Conservation (phyloP, 2,329 filamentous ascomycete genomes). For the Nannizziopsis arthrosporioides region DNA sequence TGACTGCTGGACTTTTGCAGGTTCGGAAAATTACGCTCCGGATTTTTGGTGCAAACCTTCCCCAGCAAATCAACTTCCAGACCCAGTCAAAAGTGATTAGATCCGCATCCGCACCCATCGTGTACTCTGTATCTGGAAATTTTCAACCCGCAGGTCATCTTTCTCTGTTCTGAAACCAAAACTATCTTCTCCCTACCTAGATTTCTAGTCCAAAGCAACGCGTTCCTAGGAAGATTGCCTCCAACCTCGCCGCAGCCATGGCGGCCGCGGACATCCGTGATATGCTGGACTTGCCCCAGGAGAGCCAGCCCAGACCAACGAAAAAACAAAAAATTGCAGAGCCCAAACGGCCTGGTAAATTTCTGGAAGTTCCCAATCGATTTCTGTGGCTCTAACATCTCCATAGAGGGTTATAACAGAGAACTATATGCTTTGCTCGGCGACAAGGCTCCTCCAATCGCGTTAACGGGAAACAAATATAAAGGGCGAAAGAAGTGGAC, state of each 20-base stretch:
- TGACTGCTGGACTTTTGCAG: not conserved
- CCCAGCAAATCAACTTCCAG: no score
- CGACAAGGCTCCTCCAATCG: constrained; percentile 42
- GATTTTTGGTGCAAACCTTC: no score
- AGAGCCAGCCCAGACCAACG: constrained; percentile 43
- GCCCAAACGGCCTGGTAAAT: constrained; percentile 42
- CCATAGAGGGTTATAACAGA: constrained; percentile 38
- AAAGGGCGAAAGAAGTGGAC: constrained; percentile 40
- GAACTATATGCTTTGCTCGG: constrained; percentile 42
- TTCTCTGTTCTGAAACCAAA: no score
- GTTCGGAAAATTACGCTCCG: no score
- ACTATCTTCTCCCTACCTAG: no score
- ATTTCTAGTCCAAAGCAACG: not conserved
- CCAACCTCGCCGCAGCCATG: constrained; percentile 11
- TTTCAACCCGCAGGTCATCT: no score
- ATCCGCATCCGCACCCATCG: not conserved
- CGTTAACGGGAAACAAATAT: constrained; percentile 42
- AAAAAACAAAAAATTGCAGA: constrained; percentile 64
- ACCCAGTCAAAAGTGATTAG: no score
- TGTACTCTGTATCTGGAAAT: no score
- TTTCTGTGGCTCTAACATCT: constrained; percentile 7
- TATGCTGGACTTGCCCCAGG: constrained; percentile 64
- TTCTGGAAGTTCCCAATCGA: constrained; percentile 2
- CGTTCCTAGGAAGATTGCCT: not conserved
- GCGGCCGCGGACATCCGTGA: constrained; percentile 73